Evolutionary conservation across 768 basidiomycete genomes (phyloP).

Genomic region (Brasilioporus rufonigricans): DNA sequence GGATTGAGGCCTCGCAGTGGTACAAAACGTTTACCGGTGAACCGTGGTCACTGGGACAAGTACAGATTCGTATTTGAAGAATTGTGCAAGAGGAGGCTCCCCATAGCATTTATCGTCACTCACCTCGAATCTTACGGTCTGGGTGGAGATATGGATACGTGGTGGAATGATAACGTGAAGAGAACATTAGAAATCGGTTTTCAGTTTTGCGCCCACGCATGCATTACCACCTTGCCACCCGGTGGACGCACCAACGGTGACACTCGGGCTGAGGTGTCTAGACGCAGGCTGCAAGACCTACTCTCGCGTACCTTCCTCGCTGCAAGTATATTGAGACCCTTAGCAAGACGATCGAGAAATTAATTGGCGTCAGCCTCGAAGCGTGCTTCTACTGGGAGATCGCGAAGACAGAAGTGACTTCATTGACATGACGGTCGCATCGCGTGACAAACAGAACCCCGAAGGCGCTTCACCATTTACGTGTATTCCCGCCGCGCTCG

Average conservation of each 20-base stretch:
- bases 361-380: too few relatives aligned
- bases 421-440: constrained; percentile 1
- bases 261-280: not conserved
- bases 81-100: constrained; percentile 22
- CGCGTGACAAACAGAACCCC: not conserved
- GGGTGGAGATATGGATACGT: constrained; percentile 29
- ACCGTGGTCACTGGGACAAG: constrained; percentile 13
- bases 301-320: constrained; percentile 4
- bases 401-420: constrained; percentile 13
- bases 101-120: constrained; percentile 28
- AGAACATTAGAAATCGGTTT: constrained; percentile 30
- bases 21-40: too few relatives aligned
- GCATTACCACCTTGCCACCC: constrained; percentile 31
- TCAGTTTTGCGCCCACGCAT: constrained; percentile 35
- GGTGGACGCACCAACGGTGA: not conserved
- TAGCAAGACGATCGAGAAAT: too few relatives aligned
- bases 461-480: not conserved
- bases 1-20: too few relatives aligned
- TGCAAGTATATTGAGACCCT: constrained; percentile 9
- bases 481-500: constrained; percentile 1
- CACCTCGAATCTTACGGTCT: constrained; percentile 27
- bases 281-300: constrained; percentile 8
- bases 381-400: too few relatives aligned
- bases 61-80: constrained; percentile 23
- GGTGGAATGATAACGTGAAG: constrained; percentile 37